Evolutionary conservation across 2,329 filamentous ascomycete species (phyloP), one percentile per base, ranked within the genome.

Genomic region (Ceratocystis papillata): DNA sequence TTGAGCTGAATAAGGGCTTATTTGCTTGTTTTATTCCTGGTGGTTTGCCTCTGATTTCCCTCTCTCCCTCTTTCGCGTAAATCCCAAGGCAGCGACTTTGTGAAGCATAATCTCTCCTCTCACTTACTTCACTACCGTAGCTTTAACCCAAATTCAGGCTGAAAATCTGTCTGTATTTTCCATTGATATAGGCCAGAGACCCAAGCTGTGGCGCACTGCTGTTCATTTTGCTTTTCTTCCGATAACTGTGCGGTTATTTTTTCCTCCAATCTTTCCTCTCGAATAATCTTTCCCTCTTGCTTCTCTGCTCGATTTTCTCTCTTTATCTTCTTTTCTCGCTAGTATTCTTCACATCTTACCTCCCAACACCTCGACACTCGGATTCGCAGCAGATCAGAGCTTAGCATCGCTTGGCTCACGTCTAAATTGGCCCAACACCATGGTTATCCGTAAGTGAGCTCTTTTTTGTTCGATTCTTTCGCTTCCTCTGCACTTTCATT

Each of bases 361-460:
- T 41, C 37, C 3, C 10, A 41, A 41, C 37, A 41, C 10, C 55
- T 30, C 55, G 28, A 28, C 30, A 59, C 55, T 59, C 55, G 55
- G 55, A 59, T 59, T 59, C 55, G 4, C 28, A 37, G 55, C 28
- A 59, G 55, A 59, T 25, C 55, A 59, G 55, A 59, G 55, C 55
- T 59, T 37, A 59, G 55, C 55, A 59, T 37, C 17, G 55, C 55
- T 59, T 59, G 55, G 55, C 55, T 59, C 55, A 37, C 48, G 25
- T 59, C 55, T 37, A 33, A 59, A 33, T 59, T 59, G 55, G 55
- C 55, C 55, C 55, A 59, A 33, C 28, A 59, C 33, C 55, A 59
- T 59, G 55, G 55, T 59, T 59, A 59, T 59, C 25, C 55, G 55
- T 59, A 59, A 59, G 55, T 59, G 55, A 59, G 30, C 55, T n/a